A percentile compares a stretch with the other conserved stretches of the same genome.
phyloP scores from a whole-genome alignment of 1,284 basidiomycete species.

The Malassezia sympodialis region DNA sequence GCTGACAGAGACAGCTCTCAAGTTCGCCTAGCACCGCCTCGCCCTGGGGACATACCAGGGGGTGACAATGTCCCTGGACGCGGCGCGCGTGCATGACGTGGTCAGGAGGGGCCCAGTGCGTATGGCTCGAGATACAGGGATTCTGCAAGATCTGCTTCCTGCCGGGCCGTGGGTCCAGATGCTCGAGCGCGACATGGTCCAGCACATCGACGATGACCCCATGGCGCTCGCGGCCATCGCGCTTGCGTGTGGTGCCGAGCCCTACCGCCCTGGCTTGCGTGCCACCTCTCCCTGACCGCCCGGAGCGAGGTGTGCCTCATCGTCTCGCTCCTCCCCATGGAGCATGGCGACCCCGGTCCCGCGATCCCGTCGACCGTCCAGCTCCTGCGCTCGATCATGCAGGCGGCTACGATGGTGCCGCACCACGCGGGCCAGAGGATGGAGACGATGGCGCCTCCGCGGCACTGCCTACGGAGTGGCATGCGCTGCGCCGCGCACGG shows the following conservation, averaged over 20 bases:
- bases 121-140: neutral
- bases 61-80: neutral
- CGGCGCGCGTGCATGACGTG: neutral
- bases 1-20: neutral
- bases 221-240: neutral
- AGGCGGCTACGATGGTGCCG: neutral
- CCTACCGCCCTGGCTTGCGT: neutral
- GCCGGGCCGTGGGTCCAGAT: neutral
- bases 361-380: neutral
- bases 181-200: neutral
- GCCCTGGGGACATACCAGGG: neutral
- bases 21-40: neutral
- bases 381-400: neutral
- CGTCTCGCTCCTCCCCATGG: neutral
- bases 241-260: neutral
- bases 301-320: conserved; percentile 60
- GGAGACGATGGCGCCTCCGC: neutral
- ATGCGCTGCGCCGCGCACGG: no score
- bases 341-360: neutral
- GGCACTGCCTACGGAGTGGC: neutral
- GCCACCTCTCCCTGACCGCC: conserved; percentile 48
- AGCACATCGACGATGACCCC: neutral
- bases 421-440: neutral
- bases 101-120: neutral
- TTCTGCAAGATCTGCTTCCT: neutral